A percentile compares a stretch with the other conserved stretches of the same genome.
Evolutionary conservation across 75 land plant genomes (phyloP).

Genomic region (Ceratopteris richardii): DNA sequence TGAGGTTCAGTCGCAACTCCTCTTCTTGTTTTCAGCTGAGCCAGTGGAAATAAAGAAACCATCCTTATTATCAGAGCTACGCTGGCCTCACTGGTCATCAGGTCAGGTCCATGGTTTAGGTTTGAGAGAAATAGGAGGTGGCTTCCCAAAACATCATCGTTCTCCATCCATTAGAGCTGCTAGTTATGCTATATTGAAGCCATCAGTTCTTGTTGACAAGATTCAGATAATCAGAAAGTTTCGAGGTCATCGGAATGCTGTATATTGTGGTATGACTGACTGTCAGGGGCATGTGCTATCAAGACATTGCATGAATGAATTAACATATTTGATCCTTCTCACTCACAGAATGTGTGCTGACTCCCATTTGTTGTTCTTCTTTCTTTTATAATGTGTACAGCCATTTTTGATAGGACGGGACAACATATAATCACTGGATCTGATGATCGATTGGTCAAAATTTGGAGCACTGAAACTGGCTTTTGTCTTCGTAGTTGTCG

Average conservation of each 20-base stretch:
- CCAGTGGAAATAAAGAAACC: slow-evolving; percentile 3
- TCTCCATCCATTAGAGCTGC: slow-evolving; percentile 85
- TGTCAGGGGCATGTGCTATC: too few species aligned
- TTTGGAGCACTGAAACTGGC: slow-evolving; percentile 97
- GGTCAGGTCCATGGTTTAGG: slow-evolving; percentile 80
- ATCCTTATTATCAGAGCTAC: slow-evolving; percentile 40
- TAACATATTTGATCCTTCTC: too few species aligned
- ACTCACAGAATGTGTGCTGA: too few species aligned
- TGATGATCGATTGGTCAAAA: slow-evolving; percentile 96
- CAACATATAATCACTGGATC: slow-evolving; percentile 92
- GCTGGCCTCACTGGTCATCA: slow-evolving; percentile 92
- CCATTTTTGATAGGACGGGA: slow-evolving; percentile 82
- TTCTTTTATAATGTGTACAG: slow-evolving; percentile 32
- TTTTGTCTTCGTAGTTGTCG: slow-evolving; percentile 95
- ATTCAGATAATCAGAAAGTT: slow-evolving; percentile 75
- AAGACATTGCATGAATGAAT: too few species aligned
- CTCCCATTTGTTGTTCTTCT: too few species aligned
- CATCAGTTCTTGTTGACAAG: slow-evolving; percentile 73
- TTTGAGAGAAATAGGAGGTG: slow-evolving; percentile 94
- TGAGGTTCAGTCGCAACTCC: neutral
- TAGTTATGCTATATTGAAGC: slow-evolving; percentile 88
- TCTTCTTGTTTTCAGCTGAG: slow-evolving; percentile 45
- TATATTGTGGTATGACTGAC: slow-evolving; percentile 94
- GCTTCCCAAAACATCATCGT: slow-evolving; percentile 78
- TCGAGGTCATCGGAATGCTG: slow-evolving; percentile 89